Conservation (phyloP, 768 basidiomycete species). For the Arthromyces matolae region DNA sequence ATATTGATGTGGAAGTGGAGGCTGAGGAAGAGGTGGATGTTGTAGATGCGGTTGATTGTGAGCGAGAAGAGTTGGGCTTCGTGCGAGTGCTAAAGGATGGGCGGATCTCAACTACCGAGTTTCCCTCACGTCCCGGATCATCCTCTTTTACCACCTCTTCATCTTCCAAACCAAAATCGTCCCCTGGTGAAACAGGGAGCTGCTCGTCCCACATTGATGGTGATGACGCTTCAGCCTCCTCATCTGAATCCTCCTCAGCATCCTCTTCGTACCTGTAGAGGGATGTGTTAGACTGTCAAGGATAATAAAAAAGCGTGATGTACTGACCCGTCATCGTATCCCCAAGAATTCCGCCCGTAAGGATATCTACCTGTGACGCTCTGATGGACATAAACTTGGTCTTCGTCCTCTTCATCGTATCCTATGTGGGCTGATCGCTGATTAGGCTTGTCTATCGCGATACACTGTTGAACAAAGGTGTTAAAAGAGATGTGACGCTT, state of each 20-base stretch:
- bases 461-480: slow-evolving; percentile 95
- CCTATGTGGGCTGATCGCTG: slow-evolving; percentile 23
- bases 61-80: slow-evolving; percentile 29
- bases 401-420: slow-evolving; percentile 22
- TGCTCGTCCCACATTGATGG: slow-evolving; percentile 22
- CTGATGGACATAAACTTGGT: slow-evolving; percentile 14
- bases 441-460: slow-evolving; percentile 80
- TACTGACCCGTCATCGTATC: slow-evolving; percentile 65
- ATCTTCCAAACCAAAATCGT: slow-evolving; percentile 38
- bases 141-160: slow-evolving; percentile 26
- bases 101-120: slow-evolving; percentile 66
- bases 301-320: slow-evolving; percentile 6
- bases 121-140: slow-evolving; percentile 31
- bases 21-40: slow-evolving; percentile 40
- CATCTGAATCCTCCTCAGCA: slow-evolving; percentile 53
- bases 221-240: slow-evolving; percentile 30
- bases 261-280: slow-evolving; percentile 62
- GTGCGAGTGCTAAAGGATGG: slow-evolving; percentile 7
- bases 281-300: slow-evolving; percentile 1
- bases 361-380: slow-evolving; percentile 13
- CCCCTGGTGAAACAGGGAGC: slow-evolving; percentile 26
- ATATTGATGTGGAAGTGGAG: slow-evolving; percentile 25
- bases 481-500: slow-evolving; percentile 96
- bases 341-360: slow-evolving; percentile 28
- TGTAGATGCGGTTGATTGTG: slow-evolving; percentile 42